Evolutionary conservation across 495 filamentous ascomycete species (phyloP), one percentile per base, ranked within the genome.

Genomic region (Penicillium argentinense): DNA sequence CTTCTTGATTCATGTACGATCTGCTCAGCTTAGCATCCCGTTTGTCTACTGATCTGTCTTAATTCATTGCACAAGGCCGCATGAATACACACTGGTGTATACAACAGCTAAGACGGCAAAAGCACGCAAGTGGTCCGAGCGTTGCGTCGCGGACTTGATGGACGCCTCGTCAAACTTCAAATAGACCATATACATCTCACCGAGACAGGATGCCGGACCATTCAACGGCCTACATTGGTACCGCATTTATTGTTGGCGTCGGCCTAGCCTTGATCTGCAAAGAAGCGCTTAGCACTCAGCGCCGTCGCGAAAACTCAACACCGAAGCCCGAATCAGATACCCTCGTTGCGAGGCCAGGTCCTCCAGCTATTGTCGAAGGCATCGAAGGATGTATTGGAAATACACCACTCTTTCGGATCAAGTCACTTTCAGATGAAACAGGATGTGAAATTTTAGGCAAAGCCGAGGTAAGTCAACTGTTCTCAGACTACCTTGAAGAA

Each of bases 381-480:
- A 86, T 99, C 48, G 89, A 96, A 66, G 90, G 88, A 27, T 88
- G 84, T 57, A 96, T 99, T 57, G 95, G 93, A 40, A 89, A 95
- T 64, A 99, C 93, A 6, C 95, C 91, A 2, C 73, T 99, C 1
- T 78, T 99, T 54, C 79, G 82, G 34, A 91, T 99, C 66, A 89
- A 86, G 60, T 88, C 85, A 34, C 77, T 99, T 24, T 95, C 87
- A 3, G 86, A 90, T 16, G 91, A 84, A n/a, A 97, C 93, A 1
- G 91, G 91, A 16, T 92, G 93, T 60, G 83, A 83, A 45, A 97
- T 99, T 63, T 74, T 97, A 8, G 95, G 82, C 44, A 99, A 99
- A 66, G 91, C 91, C 30, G 93, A 99, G 66, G 83, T 84, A 75
- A 37, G 44, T 43, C 30, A 3, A 7, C 33, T 22, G 14, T 13